phyloP scores from a whole-genome alignment of 768 basidiomycete genomes.

The Kwoniella botswanensis region DNA sequence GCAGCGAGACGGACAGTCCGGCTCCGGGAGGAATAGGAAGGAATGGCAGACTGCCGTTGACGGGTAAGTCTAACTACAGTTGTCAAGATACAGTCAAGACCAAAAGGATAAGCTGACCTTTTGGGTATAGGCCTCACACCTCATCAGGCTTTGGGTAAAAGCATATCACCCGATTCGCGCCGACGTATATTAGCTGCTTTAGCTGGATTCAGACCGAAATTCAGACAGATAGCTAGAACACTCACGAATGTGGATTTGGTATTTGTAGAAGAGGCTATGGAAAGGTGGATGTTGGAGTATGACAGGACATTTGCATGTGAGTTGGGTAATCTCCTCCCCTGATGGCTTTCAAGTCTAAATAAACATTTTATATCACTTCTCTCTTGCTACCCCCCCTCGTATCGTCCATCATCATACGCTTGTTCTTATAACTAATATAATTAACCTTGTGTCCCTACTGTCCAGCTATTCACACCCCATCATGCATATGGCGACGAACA shows the following conservation, averaged over 20 bases:
- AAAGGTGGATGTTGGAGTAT: constrained; percentile 90
- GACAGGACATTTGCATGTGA: constrained; percentile 69
- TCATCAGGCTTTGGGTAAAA: constrained; percentile 52
- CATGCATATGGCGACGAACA: constrained; percentile 93
- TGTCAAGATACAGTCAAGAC: background rate
- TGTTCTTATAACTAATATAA: background rate
- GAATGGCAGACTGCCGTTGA: constrained; percentile 12
- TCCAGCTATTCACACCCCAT: constrained; percentile 94
- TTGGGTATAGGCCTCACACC: constrained; percentile 19
- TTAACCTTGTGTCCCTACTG: constrained; percentile 46
- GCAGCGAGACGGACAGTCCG: constrained; percentile 38
- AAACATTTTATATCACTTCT: no score
- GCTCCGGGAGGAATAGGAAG: constrained; percentile 1
- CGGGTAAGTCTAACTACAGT: constrained; percentile 7
- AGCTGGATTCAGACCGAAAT: constrained; percentile 60
- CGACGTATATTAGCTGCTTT: constrained; percentile 89
- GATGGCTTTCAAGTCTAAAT: no score
- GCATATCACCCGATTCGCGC: constrained; percentile 86
- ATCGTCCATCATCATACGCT: no score
- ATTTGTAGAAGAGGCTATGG: constrained; percentile 97
- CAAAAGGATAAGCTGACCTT: background rate
- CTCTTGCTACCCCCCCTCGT: no score
- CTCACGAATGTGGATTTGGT: constrained; percentile 71
- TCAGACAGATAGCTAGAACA: constrained; percentile 58
- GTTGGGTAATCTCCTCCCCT: constrained; percentile 13